These are phyloP conservation scores for Geotrichum candidum DNA, from an alignment of 1,139 yeast genomes.

Conservation along the genomic window DNA sequence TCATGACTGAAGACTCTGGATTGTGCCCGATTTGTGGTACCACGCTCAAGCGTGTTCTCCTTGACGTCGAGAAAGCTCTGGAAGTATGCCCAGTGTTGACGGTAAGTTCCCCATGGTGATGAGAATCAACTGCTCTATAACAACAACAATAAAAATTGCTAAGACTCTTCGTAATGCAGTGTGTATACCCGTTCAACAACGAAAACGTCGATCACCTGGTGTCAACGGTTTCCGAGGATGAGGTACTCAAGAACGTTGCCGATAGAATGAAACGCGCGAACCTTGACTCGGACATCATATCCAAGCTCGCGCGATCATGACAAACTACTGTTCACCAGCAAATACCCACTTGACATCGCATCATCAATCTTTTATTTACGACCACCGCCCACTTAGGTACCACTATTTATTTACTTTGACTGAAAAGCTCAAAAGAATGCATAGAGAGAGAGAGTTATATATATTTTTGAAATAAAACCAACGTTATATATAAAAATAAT, in stretches of 20 bases:
- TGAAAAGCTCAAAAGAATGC: background rate
- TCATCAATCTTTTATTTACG: background rate
- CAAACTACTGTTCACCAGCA: background rate
- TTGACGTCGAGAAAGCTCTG: constrained; percentile 35
- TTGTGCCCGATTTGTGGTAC: constrained; percentile 33
- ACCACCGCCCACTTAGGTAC: background rate
- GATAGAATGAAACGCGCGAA: constrained; percentile 22
- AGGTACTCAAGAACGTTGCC: constrained; percentile 22
- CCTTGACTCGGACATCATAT: constrained; percentile 13
- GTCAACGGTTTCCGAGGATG: constrained; percentile 19
- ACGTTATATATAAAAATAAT: background rate
- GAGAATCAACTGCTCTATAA: background rate
- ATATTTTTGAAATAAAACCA: background rate
- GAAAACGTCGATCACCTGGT: constrained; percentile 13
- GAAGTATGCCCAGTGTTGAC: constrained; percentile 31
- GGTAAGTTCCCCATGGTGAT: constrained; percentile 13
- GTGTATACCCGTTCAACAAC: constrained; percentile 36
- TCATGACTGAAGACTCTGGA: background rate
- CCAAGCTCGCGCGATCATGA: constrained; percentile 3
- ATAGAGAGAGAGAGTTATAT: background rate
- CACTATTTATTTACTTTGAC: background rate
- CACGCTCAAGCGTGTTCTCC: constrained; percentile 31
- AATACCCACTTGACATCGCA: background rate
- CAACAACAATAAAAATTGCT: background rate
- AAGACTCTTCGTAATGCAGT: constrained; percentile 17